phyloP scores from a whole-genome alignment of 75 land plant species.

The Selaginella tamariscina region DNA sequence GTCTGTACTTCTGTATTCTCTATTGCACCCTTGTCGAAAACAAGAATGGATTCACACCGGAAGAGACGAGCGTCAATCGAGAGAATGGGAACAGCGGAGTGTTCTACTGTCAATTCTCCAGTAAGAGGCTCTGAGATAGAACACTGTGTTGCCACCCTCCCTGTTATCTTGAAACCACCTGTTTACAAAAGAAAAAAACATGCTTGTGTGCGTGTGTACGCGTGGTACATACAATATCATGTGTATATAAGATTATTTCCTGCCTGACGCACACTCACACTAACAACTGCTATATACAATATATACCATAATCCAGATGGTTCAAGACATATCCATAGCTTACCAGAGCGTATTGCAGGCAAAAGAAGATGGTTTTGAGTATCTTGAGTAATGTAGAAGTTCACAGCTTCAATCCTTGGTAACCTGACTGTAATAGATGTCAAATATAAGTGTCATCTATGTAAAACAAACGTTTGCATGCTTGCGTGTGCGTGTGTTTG shows the following conservation, averaged over 20 bases:
- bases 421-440: not conserved
- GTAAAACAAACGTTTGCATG: too few species aligned
- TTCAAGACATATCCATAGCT: not conserved
- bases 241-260: not conserved
- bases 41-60: constrained; percentile 57
- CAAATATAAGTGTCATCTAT: not conserved
- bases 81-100: constrained; percentile 48
- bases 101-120: constrained; percentile 63
- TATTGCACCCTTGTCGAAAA: constrained; percentile 44
- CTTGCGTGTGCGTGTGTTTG: too few species aligned
- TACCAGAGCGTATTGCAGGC: constrained; percentile 67
- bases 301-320: not conserved
- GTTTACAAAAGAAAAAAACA: not conserved
- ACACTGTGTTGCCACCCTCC: constrained; percentile 53
- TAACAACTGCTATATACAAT: not conserved
- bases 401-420: constrained; percentile 32
- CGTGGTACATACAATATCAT: not conserved
- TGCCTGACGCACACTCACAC: not conserved
- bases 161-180: constrained; percentile 69
- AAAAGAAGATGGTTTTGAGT: constrained; percentile 70
- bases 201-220: not conserved
- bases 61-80: constrained; percentile 69
- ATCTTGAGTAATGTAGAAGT: constrained; percentile 80
- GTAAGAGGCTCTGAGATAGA: constrained; percentile 46
- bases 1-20: constrained; percentile 65